These are phyloP conservation scores for Ziziphus jujuba DNA, from an alignment of 306 rosid species.

Conservation along the genomic window DNA sequence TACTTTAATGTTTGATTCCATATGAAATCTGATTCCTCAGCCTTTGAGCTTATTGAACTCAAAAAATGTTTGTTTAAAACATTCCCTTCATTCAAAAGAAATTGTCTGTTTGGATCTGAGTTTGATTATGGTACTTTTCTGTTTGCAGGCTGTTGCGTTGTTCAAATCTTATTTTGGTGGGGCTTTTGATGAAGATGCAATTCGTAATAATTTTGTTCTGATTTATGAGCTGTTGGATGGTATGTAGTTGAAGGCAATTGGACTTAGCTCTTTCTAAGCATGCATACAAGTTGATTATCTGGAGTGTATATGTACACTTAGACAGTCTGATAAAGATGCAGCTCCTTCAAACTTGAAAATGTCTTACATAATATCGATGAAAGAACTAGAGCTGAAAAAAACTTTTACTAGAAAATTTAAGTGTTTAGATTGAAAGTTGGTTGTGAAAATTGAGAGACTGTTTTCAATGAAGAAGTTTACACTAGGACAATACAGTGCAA, in stretches of 20 bases:
- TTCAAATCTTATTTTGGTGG: conserved; percentile 99
- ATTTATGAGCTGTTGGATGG: conserved; percentile 97
- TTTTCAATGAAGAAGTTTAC: too few relatives aligned
- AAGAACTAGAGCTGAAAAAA: too few relatives aligned
- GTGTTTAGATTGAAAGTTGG: too few relatives aligned
- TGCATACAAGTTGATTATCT: conserved; percentile 8
- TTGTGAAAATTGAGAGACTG: too few relatives aligned
- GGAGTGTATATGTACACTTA: neutral
- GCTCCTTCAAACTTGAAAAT: neutral
- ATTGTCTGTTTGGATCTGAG: neutral
- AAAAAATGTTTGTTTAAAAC: too few relatives aligned
- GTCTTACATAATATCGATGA: neutral
- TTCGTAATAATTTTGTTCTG: conserved; percentile 96
- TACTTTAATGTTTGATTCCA: neutral
- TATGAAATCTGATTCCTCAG: neutral
- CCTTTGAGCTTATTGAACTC: neutral
- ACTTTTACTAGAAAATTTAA: too few relatives aligned
- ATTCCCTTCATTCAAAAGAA: too few relatives aligned
- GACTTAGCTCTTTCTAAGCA: neutral
- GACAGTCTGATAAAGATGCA: neutral
- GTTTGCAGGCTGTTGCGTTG: conserved; percentile 79
- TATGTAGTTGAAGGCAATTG: conserved; percentile 31
- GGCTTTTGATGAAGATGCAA: conserved; percentile 98
- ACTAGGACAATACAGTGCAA: too few relatives aligned
- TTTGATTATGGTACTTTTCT: conserved; percentile 25